Evolutionary conservation across 164 flowering plant genomes (phyloP).

Genomic region (Macadamia tetraphylla): DNA sequence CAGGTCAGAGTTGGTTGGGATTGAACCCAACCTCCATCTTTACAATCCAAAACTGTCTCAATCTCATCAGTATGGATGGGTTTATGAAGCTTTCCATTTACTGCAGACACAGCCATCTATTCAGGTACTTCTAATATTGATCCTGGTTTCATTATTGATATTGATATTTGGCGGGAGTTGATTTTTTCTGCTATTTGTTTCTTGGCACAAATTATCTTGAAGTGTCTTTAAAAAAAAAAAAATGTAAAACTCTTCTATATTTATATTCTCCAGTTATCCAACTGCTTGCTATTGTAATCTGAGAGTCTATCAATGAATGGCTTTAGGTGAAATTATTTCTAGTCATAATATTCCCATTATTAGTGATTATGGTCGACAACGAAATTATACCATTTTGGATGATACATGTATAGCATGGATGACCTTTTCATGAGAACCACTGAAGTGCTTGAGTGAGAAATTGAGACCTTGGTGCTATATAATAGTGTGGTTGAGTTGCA

Average conservation of each 20-base stretch:
- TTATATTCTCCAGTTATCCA: too few relatives aligned
- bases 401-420: too few relatives aligned
- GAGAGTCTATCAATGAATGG: too few relatives aligned
- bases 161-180: not conserved
- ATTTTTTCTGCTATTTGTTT: not conserved
- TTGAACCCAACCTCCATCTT: constrained; percentile 46
- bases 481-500: too few relatives aligned
- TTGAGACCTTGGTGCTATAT: too few relatives aligned
- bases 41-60: constrained; percentile 25
- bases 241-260: too few relatives aligned
- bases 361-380: not conserved
- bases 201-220: not conserved
- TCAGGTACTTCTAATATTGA: constrained; percentile 42
- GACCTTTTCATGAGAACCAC: too few relatives aligned
- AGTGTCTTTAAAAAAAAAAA: too few relatives aligned
- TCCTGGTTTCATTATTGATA: not conserved
- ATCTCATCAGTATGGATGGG: constrained; percentile 30
- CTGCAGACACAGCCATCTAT: constrained; percentile 61
- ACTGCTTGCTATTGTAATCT: too few relatives aligned
- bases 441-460: too few relatives aligned
- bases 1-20: constrained; percentile 51
- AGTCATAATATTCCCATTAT: not conserved
- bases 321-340: not conserved
- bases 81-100: constrained; percentile 58
- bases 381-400: not conserved